Conservation (phyloP, 495 filamentous ascomycete species). For the Letharia lupina region DNA sequence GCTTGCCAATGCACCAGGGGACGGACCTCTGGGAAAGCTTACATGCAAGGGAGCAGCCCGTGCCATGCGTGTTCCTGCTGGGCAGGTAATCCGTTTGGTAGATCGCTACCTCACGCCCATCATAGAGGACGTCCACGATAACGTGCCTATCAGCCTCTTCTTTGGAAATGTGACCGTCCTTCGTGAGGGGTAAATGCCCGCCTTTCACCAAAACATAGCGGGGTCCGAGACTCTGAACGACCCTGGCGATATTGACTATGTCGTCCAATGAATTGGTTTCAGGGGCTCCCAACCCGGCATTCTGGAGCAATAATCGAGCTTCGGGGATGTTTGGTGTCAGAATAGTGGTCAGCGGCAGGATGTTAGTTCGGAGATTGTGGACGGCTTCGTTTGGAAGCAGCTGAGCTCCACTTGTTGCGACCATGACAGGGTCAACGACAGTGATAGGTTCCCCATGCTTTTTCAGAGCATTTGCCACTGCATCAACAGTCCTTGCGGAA, state of each 20-base stretch:
- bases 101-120: constrained; percentile 44
- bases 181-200: constrained; percentile 74
- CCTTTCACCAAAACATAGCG: constrained; percentile 83
- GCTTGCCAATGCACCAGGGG: not conserved
- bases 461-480: constrained; percentile 59
- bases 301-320: constrained; percentile 61
- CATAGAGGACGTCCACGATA: constrained; percentile 65
- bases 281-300: constrained; percentile 40
- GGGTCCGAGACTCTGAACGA: constrained; percentile 59
- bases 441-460: constrained; percentile 51
- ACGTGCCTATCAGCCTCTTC: constrained; percentile 49
- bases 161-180: constrained; percentile 46
- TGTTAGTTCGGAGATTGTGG: constrained; percentile 47
- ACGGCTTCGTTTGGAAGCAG: constrained; percentile 67
- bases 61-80: constrained; percentile 84
- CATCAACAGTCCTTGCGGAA: constrained; percentile 63
- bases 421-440: constrained; percentile 91
- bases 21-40: constrained; percentile 26
- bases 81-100: constrained; percentile 61
- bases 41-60: constrained; percentile 90
- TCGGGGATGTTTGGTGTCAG: constrained; percentile 92
- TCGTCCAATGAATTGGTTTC: constrained; percentile 50
- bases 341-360: constrained; percentile 72
- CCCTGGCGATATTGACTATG: constrained; percentile 57
- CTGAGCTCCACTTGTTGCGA: constrained; percentile 74